Conservation (phyloP, 2,329 filamentous ascomycete species). For the Trichoderma sp. region DNA sequence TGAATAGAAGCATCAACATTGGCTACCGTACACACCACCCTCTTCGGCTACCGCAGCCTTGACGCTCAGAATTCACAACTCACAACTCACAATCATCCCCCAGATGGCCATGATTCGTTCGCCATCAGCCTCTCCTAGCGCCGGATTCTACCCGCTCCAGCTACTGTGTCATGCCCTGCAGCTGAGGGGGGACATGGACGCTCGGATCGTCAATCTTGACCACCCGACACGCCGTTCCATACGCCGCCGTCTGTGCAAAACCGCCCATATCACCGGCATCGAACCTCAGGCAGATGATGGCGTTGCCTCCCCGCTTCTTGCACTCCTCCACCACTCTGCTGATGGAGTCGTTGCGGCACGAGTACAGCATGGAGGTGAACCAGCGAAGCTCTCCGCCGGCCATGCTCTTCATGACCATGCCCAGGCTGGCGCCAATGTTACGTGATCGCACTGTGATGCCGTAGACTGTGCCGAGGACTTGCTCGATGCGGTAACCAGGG, state of each 20-base stretch:
- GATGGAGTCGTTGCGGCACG: conserved; percentile 58
- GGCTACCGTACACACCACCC: neutral
- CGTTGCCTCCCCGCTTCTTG: conserved; percentile 57
- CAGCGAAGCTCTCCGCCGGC: conserved; percentile 59
- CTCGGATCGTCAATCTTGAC: conserved; percentile 50
- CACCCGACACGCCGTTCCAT: conserved; percentile 57
- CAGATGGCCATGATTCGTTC: neutral
- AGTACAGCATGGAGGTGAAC: conserved; percentile 60
- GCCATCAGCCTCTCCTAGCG: neutral
- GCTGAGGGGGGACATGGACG: conserved; percentile 29
- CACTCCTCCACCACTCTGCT: conserved; percentile 55
- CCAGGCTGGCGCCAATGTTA: conserved; percentile 56
- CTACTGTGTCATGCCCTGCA: conserved; percentile 18
- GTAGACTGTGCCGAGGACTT: conserved; percentile 58
- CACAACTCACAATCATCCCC: neutral
- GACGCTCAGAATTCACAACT: neutral
- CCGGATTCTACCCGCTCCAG: neutral
- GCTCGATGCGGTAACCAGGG: conserved; percentile 57
- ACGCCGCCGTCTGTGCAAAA: conserved; percentile 59
- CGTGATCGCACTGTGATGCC: conserved; percentile 57
- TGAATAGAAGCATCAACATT: neutral
- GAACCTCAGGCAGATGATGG: conserved; percentile 58
- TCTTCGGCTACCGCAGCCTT: neutral
- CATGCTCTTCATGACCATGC: conserved; percentile 55
- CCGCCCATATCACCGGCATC: conserved; percentile 54